These are phyloP conservation scores for Picochlorum sp. DNA, from an alignment of 139 green algal species.

Conservation along the genomic window DNA sequence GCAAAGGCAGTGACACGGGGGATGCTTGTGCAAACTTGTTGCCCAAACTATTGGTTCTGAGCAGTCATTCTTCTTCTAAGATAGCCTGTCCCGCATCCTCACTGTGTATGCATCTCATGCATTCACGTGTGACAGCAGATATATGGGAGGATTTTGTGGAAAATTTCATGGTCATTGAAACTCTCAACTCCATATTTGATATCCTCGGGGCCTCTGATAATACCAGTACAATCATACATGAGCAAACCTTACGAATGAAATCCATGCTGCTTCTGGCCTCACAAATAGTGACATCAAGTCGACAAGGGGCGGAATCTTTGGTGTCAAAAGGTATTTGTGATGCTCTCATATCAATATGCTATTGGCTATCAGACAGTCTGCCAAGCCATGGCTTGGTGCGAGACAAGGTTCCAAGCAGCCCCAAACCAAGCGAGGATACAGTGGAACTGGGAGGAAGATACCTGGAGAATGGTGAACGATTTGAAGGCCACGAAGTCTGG, in stretches of 20 bases:
- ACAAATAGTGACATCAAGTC: neutral
- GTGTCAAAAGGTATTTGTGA: neutral
- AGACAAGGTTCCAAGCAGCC: neutral
- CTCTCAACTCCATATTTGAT: neutral
- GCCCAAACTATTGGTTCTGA: no score
- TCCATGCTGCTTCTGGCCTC: neutral
- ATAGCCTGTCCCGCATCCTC: no score
- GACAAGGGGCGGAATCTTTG: neutral
- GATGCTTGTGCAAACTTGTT: no score
- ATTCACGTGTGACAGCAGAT: no score
- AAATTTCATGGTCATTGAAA: neutral
- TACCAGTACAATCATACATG: neutral
- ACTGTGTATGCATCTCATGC: no score
- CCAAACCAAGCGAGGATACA: neutral
- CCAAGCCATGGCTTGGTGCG: slow-evolving; percentile 2
- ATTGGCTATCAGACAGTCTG: slow-evolving; percentile 5
- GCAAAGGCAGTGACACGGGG: no score
- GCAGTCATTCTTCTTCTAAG: no score
- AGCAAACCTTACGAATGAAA: neutral
- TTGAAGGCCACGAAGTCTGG: slow-evolving; percentile 26
- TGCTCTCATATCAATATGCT: neutral
- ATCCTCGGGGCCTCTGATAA: neutral
- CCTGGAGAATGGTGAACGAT: neutral
- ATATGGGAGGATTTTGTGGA: no score
- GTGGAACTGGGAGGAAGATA: neutral